Evolutionary conservation across 2,329 filamentous ascomycete species (phyloP).

Genomic region (Diaporthe amygdali): DNA sequence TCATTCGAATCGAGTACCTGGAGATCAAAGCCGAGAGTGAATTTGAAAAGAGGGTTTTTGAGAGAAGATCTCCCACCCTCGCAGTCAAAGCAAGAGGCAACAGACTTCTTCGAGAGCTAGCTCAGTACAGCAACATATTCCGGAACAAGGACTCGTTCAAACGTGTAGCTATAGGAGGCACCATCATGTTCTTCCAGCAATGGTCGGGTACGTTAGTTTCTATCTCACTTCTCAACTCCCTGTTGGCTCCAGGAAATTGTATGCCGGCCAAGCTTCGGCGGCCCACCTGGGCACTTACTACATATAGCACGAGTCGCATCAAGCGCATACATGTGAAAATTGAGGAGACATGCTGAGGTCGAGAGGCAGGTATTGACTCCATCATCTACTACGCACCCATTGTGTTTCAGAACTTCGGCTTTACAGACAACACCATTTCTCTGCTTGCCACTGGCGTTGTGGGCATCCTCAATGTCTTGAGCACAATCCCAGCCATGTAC

Average conservation of each 20-base stretch:
- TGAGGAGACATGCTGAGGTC: background rate
- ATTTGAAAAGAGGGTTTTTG: constrained; percentile 20
- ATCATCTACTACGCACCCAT: constrained; percentile 42
- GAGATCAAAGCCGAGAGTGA: constrained; percentile 3
- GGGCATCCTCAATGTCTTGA: constrained; percentile 52
- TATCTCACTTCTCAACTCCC: background rate
- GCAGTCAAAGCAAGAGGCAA: constrained; percentile 43
- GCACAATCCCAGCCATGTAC: constrained; percentile 32
- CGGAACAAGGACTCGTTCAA: constrained; percentile 2
- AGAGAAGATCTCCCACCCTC: constrained; percentile 48
- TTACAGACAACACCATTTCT: constrained; percentile 56
- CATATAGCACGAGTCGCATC: background rate
- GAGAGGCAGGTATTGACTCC: constrained; percentile 51
- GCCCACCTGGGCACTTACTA: background rate
- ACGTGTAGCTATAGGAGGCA: constrained; percentile 29
- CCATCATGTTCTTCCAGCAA: constrained; percentile 28
- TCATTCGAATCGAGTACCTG: background rate
- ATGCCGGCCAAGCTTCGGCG: background rate
- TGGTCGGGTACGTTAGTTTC: background rate
- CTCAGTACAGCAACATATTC: constrained; percentile 42
- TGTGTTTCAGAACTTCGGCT: constrained; percentile 35
- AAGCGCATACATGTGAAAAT: background rate
- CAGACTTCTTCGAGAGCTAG: constrained; percentile 41
- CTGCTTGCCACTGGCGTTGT: constrained; percentile 66
- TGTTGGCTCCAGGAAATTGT: background rate